Conservation (phyloP, 352 stramenopile genomes). For the Pythium monospermum region DNA sequence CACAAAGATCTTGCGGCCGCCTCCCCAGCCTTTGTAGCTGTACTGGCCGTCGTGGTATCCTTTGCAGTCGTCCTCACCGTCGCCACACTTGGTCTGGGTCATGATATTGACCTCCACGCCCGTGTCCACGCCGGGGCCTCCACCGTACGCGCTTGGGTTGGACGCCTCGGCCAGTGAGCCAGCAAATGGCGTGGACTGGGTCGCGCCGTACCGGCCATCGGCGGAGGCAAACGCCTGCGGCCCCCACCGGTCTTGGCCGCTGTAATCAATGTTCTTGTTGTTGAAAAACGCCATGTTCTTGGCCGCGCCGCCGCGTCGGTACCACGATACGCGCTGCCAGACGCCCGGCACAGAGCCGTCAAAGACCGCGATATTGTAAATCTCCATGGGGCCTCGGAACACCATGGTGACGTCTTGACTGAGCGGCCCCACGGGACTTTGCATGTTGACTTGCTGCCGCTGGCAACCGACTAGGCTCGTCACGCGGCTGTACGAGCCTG, state of each 20-base stretch:
- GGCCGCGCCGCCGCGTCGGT: slow-evolving; percentile 26
- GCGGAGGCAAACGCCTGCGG: slow-evolving; percentile 54
- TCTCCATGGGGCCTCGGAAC: slow-evolving; percentile 53
- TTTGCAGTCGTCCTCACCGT: slow-evolving; percentile 18
- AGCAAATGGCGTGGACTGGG: slow-evolving; percentile 27
- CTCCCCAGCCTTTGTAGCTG: slow-evolving; percentile 57
- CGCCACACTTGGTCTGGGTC: slow-evolving; percentile 34
- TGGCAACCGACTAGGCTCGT: slow-evolving; percentile 5
- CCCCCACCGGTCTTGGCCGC: slow-evolving; percentile 19
- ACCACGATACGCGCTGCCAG: slow-evolving; percentile 49
- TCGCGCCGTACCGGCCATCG: slow-evolving; percentile 29
- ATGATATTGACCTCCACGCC: slow-evolving; percentile 71
- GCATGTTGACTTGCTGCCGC: slow-evolving; percentile 1
- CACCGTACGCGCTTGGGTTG: slow-evolving; percentile 23
- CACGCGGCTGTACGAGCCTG: slow-evolving; percentile 11
- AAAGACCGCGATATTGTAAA: slow-evolving; percentile 59
- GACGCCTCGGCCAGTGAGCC: slow-evolving; percentile 42
- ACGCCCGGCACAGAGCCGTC: slow-evolving; percentile 3
- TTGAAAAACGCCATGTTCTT: slow-evolving; percentile 70
- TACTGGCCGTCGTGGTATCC: slow-evolving; percentile 30
- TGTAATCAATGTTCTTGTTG: slow-evolving; percentile 71
- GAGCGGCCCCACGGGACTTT: slow-evolving; percentile 32
- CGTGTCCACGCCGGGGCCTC: slow-evolving; percentile 39
- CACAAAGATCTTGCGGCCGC: slow-evolving; percentile 64
- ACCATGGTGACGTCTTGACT: slow-evolving; percentile 53